Base-by-base conservation (phyloP, 1,284 basidiomycete species). In the Volvariella volvacea region DNA sequence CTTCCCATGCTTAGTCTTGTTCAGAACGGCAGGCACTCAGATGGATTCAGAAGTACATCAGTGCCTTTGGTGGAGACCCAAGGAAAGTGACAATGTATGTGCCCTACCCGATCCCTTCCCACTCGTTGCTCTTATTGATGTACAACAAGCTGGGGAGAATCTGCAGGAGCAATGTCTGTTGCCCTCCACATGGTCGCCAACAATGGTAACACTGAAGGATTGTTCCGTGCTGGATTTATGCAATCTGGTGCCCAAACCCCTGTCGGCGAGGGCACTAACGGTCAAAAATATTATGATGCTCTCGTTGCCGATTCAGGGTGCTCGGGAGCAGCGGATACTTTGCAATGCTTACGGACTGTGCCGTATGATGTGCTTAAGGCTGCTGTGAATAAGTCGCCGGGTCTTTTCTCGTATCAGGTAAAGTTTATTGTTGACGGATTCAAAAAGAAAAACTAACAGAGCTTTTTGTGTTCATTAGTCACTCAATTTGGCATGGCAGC, bases 21-120 rank as follows among this genome's bases (percentile, higher is more conserved):
- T 4, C 38, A 79, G 76, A 79, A 55, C 70, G 73, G 7, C 55
- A 68, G 30, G 80, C 80, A 0, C 57, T 88, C 10, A 57, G 76
- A 47, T 88, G 83, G 83, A 62, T 85, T 0, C 75, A 83, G 49
- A 68, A 77, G 52, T 80, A 86, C 53, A 80, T 87, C 34, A 48
- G 59, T 10, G 60, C 62, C 0, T 86, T 87, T 47, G 81, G 82
- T 1, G 84, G 84, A 3, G 75, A 85, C 53, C 73, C 74, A 14
- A 59, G 63, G 1, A 71, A 71, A 53, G 78, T 80, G 2, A 78
- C 74, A 2, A 70, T 79, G 77, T 15, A 4, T 9, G 39, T 22
- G 4, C n/a, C n/a, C n/a, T n/a, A n/a, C n/a, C n/a, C n/a, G n/a
- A n/a, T n/a, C n/a, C n/a, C 21, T 25, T 30, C 20, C 16, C 12